phyloP scores from a whole-genome alignment of 805 yeast species.

The Clavispora fructus region DNA sequence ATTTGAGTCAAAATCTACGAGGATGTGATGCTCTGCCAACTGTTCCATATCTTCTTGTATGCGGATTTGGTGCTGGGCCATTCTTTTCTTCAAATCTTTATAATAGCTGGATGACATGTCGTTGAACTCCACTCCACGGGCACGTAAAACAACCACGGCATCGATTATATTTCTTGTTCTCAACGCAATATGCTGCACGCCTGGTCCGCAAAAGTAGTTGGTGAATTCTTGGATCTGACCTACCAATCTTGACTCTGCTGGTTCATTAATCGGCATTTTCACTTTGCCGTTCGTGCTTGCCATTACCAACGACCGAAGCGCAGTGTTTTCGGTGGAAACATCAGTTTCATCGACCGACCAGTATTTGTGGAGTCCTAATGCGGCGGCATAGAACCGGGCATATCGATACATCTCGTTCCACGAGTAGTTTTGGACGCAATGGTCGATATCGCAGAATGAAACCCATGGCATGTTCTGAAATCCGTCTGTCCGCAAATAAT shows the following conservation, averaged over 20 bases:
- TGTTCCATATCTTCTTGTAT: conserved; percentile 49
- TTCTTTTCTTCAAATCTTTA: conserved; percentile 38
- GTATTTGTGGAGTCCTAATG: conserved; percentile 69
- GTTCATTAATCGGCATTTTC: conserved; percentile 84
- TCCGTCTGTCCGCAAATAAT: conserved; percentile 31
- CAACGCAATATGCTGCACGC: conserved; percentile 79
- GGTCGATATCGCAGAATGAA: conserved; percentile 53
- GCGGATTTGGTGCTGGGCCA: conserved; percentile 38
- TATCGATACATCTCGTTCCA: conserved; percentile 61
- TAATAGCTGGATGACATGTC: conserved; percentile 57
- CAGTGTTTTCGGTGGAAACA: conserved; percentile 64
- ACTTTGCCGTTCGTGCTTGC: conserved; percentile 58
- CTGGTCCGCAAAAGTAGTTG: conserved; percentile 73
- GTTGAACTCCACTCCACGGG: conserved; percentile 70
- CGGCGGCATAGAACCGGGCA: conserved; percentile 54
- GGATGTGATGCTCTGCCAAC: conserved; percentile 49
- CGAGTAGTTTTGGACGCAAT: conserved; percentile 73
- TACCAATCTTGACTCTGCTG: conserved; percentile 59
- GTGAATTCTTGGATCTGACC: conserved; percentile 82
- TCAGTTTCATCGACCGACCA: conserved; percentile 84
- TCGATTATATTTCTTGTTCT: conserved; percentile 55
- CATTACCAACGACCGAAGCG: conserved; percentile 73
- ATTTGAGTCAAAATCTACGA: conserved; percentile 71
- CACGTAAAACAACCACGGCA: conserved; percentile 47
- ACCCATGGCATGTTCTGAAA: not conserved